A percentile compares a stretch with the other conserved stretches of the same genome.
phyloP scores from a whole-genome alignment of 495 filamentous ascomycete species.

The Annulohypoxylon maeteangense region DNA sequence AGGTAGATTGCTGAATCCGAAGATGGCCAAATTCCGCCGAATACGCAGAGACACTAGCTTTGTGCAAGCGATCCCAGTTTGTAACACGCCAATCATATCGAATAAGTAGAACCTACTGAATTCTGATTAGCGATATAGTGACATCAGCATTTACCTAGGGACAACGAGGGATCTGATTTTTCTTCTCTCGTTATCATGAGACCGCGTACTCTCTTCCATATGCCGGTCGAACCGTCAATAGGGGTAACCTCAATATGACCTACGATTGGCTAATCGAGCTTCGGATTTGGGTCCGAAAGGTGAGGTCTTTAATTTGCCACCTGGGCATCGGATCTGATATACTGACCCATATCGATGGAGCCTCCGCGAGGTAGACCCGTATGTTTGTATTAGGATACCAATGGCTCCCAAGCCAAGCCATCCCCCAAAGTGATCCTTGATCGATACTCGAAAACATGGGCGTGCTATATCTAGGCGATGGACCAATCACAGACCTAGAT shows the following conservation, averaged over 20 bases:
- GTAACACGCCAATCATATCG: slow-evolving; percentile 1
- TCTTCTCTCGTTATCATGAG: background rate
- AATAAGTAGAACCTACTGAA: slow-evolving; percentile 6
- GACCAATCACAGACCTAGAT: background rate
- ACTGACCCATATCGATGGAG: slow-evolving; percentile 22
- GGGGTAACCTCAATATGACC: background rate
- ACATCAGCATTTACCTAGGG: slow-evolving; percentile 23
- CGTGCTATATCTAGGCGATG: background rate
- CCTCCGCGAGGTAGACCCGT: background rate
- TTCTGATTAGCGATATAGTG: slow-evolving; percentile 8
- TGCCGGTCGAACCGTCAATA: slow-evolving; percentile 1
- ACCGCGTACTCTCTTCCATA: background rate
- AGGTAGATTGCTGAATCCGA: slow-evolving; percentile 6
- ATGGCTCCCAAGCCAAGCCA: background rate
- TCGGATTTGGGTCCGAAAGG: slow-evolving; percentile 16
- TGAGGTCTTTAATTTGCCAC: slow-evolving; percentile 2
- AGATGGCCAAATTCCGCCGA: slow-evolving; percentile 1
- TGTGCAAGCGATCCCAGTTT: slow-evolving; percentile 3
- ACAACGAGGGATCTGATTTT: background rate
- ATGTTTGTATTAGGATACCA: slow-evolving; percentile 5
- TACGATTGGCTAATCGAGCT: slow-evolving; percentile 14
- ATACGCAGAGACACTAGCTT: background rate
- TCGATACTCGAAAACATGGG: background rate
- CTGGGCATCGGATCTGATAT: slow-evolving; percentile 13
- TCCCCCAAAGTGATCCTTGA: background rate